A percentile compares a stretch with the other conserved stretches of the same genome.
These are phyloP conservation scores for Hypoxylon intermedium DNA, from an alignment of 495 filamentous ascomycete species.

Conservation along the genomic window DNA sequence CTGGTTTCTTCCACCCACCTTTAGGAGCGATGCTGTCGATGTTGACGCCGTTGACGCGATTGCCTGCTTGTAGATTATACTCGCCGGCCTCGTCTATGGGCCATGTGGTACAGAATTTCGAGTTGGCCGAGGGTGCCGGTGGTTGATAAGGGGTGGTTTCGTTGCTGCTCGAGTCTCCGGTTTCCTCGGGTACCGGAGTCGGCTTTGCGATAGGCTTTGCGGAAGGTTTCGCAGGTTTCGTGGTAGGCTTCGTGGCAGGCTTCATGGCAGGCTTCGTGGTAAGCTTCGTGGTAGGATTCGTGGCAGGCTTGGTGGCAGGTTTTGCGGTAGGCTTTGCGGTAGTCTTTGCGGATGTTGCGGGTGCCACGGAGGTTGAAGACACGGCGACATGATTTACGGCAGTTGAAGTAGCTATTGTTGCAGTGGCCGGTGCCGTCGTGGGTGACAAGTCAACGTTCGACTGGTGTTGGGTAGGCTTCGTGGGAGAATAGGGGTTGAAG, in stretches of 20 bases:
- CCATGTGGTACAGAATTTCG: slow-evolving; percentile 43
- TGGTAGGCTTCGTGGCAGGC: not conserved
- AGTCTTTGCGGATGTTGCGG: not conserved
- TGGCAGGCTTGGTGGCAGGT: no score
- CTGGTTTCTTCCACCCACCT: slow-evolving; percentile 47
- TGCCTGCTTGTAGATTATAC: slow-evolving; percentile 20
- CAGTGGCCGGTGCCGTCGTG: not conserved
- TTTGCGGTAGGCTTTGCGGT: no score
- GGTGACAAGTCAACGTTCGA: slow-evolving; percentile 22
- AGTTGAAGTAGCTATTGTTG: not conserved
- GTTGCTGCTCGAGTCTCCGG: not conserved
- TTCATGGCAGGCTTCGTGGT: not conserved
- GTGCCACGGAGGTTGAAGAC: not conserved
- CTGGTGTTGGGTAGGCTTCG: slow-evolving; percentile 27
- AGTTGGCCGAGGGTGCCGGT: slow-evolving; percentile 8
- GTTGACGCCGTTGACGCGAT: slow-evolving; percentile 25
- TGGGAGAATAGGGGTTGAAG: slow-evolving; percentile 36
- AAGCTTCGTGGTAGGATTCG: no score
- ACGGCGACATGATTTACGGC: not conserved
- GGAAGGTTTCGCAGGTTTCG: no score
- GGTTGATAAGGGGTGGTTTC: not conserved
- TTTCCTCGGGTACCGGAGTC: not conserved
- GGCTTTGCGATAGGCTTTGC: not conserved
- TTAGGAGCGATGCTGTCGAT: slow-evolving; percentile 34
- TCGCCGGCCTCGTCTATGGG: slow-evolving; percentile 30